Conservation (phyloP, 2,329 filamentous ascomycete genomes). For the Nigrospora oryzae region DNA sequence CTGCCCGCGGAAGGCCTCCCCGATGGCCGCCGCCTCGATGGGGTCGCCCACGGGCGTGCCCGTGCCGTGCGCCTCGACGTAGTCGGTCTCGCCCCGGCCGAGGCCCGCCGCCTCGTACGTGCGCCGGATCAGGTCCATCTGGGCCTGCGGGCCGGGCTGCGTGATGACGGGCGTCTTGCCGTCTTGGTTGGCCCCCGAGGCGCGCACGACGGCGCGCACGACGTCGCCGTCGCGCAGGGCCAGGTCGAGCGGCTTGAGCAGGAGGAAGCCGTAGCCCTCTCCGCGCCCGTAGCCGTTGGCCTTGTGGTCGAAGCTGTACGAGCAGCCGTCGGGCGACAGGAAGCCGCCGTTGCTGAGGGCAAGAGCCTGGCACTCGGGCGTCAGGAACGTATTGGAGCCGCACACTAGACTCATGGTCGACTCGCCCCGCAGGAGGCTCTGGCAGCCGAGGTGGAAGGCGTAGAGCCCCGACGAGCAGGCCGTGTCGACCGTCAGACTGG, state of each 20-base stretch:
- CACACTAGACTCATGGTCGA: conserved; percentile 3
- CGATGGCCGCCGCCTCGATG: conserved; percentile 31
- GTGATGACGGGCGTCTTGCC: conserved; percentile 9
- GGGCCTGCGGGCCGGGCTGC: conserved; percentile 9
- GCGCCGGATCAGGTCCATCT: conserved; percentile 15
- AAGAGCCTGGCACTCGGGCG: not conserved
- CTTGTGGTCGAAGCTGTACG: conserved; percentile 3
- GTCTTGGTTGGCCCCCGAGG: conserved; percentile 10
- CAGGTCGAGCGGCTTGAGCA: conserved; percentile 36
- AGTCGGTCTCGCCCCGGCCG: conserved; percentile 2
- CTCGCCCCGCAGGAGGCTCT: conserved; percentile 17
- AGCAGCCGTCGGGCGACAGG: conserved; percentile 21
- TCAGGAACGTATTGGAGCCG: not conserved
- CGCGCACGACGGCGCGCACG: conserved; percentile 22
- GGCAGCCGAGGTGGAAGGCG: conserved; percentile 21
- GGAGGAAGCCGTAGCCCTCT: conserved; percentile 36
- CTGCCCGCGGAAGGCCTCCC: conserved; percentile 18
- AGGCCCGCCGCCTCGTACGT: conserved; percentile 11
- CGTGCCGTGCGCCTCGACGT: conserved; percentile 22
- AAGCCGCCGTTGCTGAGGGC: conserved; percentile 1
- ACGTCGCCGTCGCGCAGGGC: conserved; percentile 29
- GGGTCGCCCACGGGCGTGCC: conserved; percentile 38
- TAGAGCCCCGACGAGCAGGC: conserved; percentile 33
- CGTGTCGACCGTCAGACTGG: conserved; percentile 35
- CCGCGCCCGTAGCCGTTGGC: conserved; percentile 24